Conservation (phyloP, 192 early-diverging fungal species). For the Diversispora eburnea region DNA sequence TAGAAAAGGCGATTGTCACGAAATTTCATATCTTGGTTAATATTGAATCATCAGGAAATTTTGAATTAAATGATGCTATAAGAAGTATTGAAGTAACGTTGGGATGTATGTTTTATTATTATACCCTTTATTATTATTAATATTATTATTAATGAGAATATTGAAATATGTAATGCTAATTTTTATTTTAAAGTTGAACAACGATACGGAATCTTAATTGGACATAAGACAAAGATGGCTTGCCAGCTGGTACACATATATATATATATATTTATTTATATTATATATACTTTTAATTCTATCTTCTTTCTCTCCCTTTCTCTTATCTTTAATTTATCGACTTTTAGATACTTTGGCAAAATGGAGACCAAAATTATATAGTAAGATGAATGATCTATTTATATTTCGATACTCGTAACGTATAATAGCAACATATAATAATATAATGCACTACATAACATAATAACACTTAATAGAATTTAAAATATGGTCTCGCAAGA, state of each 20-base stretch:
- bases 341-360: slow-evolving; percentile 28
- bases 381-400: neutral
- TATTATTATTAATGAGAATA: neutral
- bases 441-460: neutral
- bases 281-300: neutral
- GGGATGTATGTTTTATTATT: slow-evolving; percentile 13
- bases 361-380: slow-evolving; percentile 19
- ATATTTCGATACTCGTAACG: neutral
- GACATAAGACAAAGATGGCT: slow-evolving; percentile 13
- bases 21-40: slow-evolving; percentile 29
- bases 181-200: slow-evolving; percentile 12
- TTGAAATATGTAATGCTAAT: neutral
- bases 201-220: slow-evolving; percentile 22
- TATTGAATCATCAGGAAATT: neutral
- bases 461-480: neutral
- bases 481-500: slow-evolving; percentile 19
- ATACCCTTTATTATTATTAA: no score
- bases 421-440: neutral
- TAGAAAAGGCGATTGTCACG: slow-evolving; percentile 24
- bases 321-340: neutral
- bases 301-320: no score
- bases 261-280: neutral
- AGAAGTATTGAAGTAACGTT: slow-evolving; percentile 16
- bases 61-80: slow-evolving; percentile 9
- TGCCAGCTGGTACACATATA: slow-evolving; percentile 21